Conservation (phyloP, 441 rosid species). For the Euphorbia celastroides region DNA sequence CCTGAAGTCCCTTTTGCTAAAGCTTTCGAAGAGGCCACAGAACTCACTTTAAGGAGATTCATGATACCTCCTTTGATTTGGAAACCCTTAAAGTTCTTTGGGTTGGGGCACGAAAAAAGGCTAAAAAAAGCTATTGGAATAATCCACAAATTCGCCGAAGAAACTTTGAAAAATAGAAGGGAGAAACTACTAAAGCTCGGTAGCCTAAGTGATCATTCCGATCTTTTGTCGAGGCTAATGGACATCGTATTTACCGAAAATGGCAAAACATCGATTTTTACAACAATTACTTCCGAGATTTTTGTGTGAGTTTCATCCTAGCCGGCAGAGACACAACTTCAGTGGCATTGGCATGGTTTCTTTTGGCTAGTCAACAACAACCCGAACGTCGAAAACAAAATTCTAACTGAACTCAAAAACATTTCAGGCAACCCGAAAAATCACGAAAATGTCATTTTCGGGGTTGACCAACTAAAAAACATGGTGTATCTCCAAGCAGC, state of each 20-base stretch:
- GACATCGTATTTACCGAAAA: conserved; percentile 27
- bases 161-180: conserved; percentile 41
- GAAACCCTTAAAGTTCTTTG: conserved; percentile 56
- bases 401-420: conserved; percentile 36
- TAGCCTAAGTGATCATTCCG: conserved; percentile 36
- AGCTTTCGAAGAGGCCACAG: conserved; percentile 78
- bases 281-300: conserved; percentile 47
- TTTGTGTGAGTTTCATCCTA: conserved; percentile 56
- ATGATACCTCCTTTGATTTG: conserved; percentile 54
- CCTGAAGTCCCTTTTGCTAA: conserved; percentile 62
- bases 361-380: conserved; percentile 57
- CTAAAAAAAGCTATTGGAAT: conserved; percentile 45
- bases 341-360: conserved; percentile 62
- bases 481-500: conserved; percentile 72
- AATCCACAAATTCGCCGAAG: conserved; percentile 53
- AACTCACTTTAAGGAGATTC: conserved; percentile 49
- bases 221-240: conserved; percentile 60
- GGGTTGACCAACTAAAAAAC: conserved; percentile 44
- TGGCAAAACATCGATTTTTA: conserved; percentile 23
- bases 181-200: conserved; percentile 23
- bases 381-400: conserved; percentile 45
- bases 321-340: conserved; percentile 87
- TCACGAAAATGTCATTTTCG: conserved; percentile 25
- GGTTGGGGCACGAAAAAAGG: conserved; percentile 52
- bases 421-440: conserved; percentile 20